Percentiles rank a stretch among this genome's conserved stretches.
These are phyloP conservation scores for Coniochaeta pulveracea DNA, from an alignment of 2,329 filamentous ascomycete species.

Conservation along the genomic window DNA sequence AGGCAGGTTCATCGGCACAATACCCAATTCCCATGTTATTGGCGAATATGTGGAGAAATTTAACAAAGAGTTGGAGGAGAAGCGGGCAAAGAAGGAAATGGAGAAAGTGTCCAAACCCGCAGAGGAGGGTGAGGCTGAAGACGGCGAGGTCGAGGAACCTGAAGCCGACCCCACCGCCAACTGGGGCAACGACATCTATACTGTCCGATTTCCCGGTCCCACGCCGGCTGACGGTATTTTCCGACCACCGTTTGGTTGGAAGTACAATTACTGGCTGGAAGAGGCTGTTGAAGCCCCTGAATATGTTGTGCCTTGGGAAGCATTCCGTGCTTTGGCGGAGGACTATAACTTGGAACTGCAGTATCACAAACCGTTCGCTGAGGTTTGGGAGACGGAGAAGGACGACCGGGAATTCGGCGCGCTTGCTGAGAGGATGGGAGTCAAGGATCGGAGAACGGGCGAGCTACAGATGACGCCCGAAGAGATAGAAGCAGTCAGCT, in stretches of 20 bases:
- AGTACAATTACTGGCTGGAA: slow-evolving; percentile 91
- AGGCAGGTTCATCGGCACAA: slow-evolving; percentile 86
- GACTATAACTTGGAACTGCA: slow-evolving; percentile 94
- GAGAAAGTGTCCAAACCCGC: slow-evolving; percentile 19
- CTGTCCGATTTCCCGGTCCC: slow-evolving; percentile 74
- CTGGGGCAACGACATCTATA: slow-evolving; percentile 92
- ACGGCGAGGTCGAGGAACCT: slow-evolving; percentile 42
- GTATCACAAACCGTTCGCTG: slow-evolving; percentile 82
- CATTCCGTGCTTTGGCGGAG: slow-evolving; percentile 87
- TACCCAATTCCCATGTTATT: slow-evolving; percentile 93
- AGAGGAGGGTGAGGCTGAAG: slow-evolving; percentile 18
- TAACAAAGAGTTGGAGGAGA: slow-evolving; percentile 41
- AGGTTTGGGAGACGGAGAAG: slow-evolving; percentile 88
- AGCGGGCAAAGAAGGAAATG: slow-evolving; percentile 29
- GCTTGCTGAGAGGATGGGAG: slow-evolving; percentile 91
- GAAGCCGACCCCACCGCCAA: slow-evolving; percentile 52
- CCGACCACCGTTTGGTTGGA: slow-evolving; percentile 92
- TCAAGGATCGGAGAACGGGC: slow-evolving; percentile 59
- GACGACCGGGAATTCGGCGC: slow-evolving; percentile 71
- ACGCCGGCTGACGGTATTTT: slow-evolving; percentile 83
- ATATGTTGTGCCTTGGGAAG: slow-evolving; percentile 97
- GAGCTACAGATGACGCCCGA: slow-evolving; percentile 64
- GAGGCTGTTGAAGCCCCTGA: slow-evolving; percentile 96
- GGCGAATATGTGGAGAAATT: slow-evolving; percentile 66
- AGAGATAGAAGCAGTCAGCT: slow-evolving; percentile 85